A percentile compares a stretch with the other conserved stretches of the same genome.
Evolutionary conservation across 192 early-diverging fungal species (phyloP).

Genomic region (Thoreauomyces humboldtii): DNA sequence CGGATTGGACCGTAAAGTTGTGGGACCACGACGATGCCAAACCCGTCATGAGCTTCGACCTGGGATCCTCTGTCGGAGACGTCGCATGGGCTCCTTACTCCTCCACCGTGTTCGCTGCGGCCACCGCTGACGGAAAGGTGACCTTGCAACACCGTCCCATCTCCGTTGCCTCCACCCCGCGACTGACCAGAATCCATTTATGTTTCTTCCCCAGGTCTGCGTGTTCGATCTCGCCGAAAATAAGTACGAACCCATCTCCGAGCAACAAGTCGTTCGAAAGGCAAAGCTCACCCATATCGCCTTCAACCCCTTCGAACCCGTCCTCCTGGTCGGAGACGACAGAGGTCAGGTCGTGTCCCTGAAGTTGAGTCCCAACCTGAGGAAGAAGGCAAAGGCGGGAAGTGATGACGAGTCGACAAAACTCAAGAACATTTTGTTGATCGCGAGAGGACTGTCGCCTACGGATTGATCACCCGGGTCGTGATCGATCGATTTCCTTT

Average conservation of each 20-base stretch:
- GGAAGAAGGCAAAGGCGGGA: constrained; percentile 28
- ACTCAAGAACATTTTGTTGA: constrained; percentile 24
- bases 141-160: too few relatives aligned
- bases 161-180: not conserved
- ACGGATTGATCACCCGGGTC: constrained; percentile 10
- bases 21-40: constrained; percentile 57
- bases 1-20: constrained; percentile 64
- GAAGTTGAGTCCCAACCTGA: constrained; percentile 55
- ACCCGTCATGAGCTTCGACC: constrained; percentile 60
- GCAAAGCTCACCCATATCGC: constrained; percentile 59
- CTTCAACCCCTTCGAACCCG: constrained; percentile 61
- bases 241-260: constrained; percentile 63
- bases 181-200: not conserved
- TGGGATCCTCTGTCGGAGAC: constrained; percentile 54
- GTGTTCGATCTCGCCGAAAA: constrained; percentile 61
- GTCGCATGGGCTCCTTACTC: constrained; percentile 67
- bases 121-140: constrained; percentile 61
- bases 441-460: constrained; percentile 22
- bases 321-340: constrained; percentile 60
- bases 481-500: not conserved
- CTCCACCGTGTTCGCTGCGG: constrained; percentile 61
- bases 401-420: constrained; percentile 26
- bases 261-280: constrained; percentile 58
- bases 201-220: constrained; percentile 37
- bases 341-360: constrained; percentile 50